These are phyloP conservation scores for Herpotrichia juniperi DNA, from an alignment of 2,329 filamentous ascomycete species.

Conservation along the genomic window DNA sequence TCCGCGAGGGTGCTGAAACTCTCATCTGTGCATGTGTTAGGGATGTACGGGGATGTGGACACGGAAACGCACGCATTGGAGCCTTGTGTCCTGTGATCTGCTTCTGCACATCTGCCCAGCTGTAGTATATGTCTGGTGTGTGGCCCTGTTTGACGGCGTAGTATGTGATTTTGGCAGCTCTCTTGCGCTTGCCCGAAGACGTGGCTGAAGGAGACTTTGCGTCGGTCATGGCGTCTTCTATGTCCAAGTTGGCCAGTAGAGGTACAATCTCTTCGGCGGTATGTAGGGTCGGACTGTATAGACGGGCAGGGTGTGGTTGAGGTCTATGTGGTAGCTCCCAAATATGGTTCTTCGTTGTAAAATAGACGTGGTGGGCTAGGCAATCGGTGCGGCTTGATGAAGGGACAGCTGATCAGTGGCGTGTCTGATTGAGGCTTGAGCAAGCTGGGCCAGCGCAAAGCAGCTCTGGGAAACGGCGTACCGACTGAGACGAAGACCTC, in stretches of 20 bases:
- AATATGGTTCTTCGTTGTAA: not conserved
- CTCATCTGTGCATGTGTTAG: constrained; percentile 65
- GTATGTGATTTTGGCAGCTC: constrained; percentile 63
- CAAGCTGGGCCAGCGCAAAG: constrained; percentile 7
- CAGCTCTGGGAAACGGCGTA: constrained; percentile 7
- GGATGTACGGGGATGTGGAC: not conserved
- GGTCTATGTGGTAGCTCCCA: not conserved
- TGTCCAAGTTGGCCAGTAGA: not conserved
- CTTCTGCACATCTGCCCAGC: constrained; percentile 66
- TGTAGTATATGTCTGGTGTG: constrained; percentile 67
- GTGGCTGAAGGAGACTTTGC: constrained; percentile 28
- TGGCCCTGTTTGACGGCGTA: constrained; percentile 68
- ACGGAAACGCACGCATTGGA: constrained; percentile 40
- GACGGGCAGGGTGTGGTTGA: not conserved
- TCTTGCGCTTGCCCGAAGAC: constrained; percentile 56
- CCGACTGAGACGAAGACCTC: constrained; percentile 7
- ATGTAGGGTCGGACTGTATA: not conserved
- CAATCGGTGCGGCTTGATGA: constrained; percentile 11
- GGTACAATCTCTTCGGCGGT: not conserved
- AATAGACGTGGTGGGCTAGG: constrained; percentile 3
- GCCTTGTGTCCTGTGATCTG: constrained; percentile 66
- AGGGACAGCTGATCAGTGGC: constrained; percentile 7
- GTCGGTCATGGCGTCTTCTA: constrained; percentile 22
- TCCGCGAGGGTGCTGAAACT: constrained; percentile 76
- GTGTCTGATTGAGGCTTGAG: constrained; percentile 1